These are phyloP conservation scores for Jackrogersella multiformis DNA, from an alignment of 495 filamentous ascomycete species.

Conservation along the genomic window DNA sequence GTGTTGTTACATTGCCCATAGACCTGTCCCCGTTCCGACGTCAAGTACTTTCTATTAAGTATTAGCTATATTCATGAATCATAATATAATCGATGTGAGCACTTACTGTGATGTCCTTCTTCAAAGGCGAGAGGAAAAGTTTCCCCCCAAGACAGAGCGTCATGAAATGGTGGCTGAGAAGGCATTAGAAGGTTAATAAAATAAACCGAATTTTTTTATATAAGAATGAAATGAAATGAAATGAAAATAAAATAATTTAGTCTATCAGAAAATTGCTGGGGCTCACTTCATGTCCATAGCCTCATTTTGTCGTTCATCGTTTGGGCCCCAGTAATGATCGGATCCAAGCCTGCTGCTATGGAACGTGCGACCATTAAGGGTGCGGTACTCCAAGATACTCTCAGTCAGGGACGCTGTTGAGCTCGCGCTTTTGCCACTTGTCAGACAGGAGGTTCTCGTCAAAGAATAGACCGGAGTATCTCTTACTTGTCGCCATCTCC, in stretches of 20 bases:
- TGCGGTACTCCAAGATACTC: conserved; percentile 56
- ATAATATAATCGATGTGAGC: background rate
- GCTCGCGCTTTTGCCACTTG: conserved; percentile 27
- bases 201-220: no score
- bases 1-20: conserved; percentile 38
- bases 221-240: no score
- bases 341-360: conserved; percentile 42
- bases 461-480: background rate
- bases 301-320: conserved; percentile 53
- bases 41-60: conserved; percentile 68
- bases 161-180: conserved; percentile 48
- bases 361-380: conserved; percentile 53
- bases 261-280: background rate
- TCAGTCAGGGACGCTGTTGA: conserved; percentile 58
- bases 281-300: conserved; percentile 52
- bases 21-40: conserved; percentile 69
- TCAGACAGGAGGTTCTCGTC: conserved; percentile 7
- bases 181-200: no score
- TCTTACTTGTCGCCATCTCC: conserved; percentile 48
- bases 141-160: conserved; percentile 63
- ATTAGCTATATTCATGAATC: background rate
- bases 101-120: conserved; percentile 43
- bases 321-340: conserved; percentile 49
- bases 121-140: conserved; percentile 68
- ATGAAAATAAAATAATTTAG: background rate